Evolutionary conservation across 108 stramenopile species (phyloP), one percentile per base, ranked within the genome.

Genomic region (Parietichytrium sp.): DNA sequence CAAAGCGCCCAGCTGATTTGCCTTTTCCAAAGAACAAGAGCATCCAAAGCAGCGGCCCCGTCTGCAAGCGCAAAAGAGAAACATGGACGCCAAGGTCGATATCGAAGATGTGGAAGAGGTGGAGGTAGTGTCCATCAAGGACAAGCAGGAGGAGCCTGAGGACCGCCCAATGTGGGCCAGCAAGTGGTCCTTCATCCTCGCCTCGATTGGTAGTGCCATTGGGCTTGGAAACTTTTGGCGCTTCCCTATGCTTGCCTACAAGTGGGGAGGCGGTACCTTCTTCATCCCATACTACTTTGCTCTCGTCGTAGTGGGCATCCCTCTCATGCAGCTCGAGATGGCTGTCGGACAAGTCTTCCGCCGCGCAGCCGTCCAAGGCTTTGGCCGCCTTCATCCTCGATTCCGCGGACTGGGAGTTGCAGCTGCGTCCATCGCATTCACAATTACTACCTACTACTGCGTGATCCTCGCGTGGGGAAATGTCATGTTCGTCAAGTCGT

Each of bases 151-250:
- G n/a, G n/a, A n/a, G n/a, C n/a, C n/a, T n/a, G n/a, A n/a, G n/a
- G n/a, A n/a, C n/a, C n/a, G n/a, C n/a, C n/a, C n/a, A n/a, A 13
- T 10, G 38, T 72, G 61, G 61, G 45, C 61, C 20, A 72, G 61
- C 61, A 33, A 42, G 23, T 10, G 61, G 16, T 72, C 61, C 8
- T 72, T 72, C 61, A 54, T 81, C 7, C 81, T 81, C 49, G 81
- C 55, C 47, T 18, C 47, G 29, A 38, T 81, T 45, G 81, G 81
- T 2, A 33, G 26, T 3, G 52, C 53, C 53, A 54, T 81, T 31
- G 81, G 81, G 30, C 38, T 81, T 48, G 81, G 81, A 4, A 81
- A 81, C 48, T 49, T 81, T 25, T 81, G 81, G 81, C 81, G 81
- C 47, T 81, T 81, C 45, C 81, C 81, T 16, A 55, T 38, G 54